Conservation (phyloP, 2,329 filamentous ascomycete genomes). For the Fusarium xyrophilum region DNA sequence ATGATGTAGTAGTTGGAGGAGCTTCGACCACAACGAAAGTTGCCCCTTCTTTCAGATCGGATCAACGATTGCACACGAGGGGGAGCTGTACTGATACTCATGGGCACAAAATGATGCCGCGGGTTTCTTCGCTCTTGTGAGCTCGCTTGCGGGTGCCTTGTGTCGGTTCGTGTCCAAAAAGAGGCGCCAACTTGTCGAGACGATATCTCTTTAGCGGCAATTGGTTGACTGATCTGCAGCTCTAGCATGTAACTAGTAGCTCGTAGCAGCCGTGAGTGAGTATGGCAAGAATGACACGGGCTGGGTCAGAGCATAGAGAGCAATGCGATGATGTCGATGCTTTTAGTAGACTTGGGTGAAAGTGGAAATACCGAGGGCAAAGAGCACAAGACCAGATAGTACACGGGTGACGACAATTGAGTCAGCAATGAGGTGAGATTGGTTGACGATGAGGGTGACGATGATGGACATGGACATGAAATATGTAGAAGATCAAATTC, state of each 20-base stretch:
- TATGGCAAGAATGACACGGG: slow-evolving; percentile 4
- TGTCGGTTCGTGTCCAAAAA: slow-evolving; percentile 10
- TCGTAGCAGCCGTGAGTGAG: neutral
- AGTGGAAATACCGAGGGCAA: neutral
- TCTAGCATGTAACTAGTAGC: slow-evolving; percentile 2
- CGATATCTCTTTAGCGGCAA: slow-evolving; percentile 12
- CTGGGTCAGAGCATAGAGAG: slow-evolving; percentile 14
- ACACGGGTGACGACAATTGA: slow-evolving; percentile 1
- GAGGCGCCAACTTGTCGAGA: slow-evolving; percentile 5
- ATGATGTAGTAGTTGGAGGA: slow-evolving; percentile 35
- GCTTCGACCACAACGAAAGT: slow-evolving; percentile 25
- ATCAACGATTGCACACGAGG: slow-evolving; percentile 24
- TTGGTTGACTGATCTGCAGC: slow-evolving; percentile 32
- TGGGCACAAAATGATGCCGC: slow-evolving; percentile 8
- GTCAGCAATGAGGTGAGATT: neutral
- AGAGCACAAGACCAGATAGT: neutral
- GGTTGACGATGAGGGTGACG: neutral
- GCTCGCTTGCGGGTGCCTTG: slow-evolving; percentile 12
- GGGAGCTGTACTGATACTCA: neutral
- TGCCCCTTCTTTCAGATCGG: slow-evolving; percentile 37
- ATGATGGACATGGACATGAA: neutral
- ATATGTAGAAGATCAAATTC: neutral
- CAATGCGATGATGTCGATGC: slow-evolving; percentile 26
- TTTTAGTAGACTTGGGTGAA: neutral
- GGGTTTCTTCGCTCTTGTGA: neutral